phyloP scores from a whole-genome alignment of 2,329 filamentous ascomycete species.

The Cordyceps farinosa region DNA sequence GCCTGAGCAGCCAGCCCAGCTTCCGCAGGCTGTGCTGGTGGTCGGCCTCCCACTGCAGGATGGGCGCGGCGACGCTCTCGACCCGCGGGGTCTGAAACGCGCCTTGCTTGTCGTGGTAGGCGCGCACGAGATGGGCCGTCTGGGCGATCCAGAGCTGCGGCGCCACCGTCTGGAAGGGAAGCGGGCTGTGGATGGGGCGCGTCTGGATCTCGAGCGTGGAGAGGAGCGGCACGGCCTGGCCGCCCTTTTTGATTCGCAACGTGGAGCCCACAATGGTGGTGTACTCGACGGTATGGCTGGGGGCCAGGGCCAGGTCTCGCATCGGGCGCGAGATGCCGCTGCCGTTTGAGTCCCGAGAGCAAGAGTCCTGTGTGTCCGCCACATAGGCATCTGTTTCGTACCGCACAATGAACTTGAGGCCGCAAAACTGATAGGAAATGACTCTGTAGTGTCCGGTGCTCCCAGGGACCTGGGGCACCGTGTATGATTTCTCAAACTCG shows the following conservation, averaged over 20 bases:
- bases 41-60: constrained; percentile 34
- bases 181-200: constrained; percentile 29
- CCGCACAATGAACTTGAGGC: constrained; percentile 39
- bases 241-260: constrained; percentile 31
- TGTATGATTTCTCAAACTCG: constrained; percentile 44
- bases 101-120: constrained; percentile 36
- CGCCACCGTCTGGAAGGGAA: constrained; percentile 34
- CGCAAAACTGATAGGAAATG: constrained; percentile 41
- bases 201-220: constrained; percentile 46
- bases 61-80: constrained; percentile 32
- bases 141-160: constrained; percentile 45
- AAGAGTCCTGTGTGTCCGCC: constrained; percentile 22
- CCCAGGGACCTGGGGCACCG: constrained; percentile 29
- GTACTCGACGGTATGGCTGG: not conserved
- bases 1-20: constrained; percentile 31
- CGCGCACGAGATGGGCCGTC: constrained; percentile 44
- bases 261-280: constrained; percentile 22
- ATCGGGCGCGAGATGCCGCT: not conserved
- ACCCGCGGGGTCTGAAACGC: constrained; percentile 33
- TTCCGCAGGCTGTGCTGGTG: constrained; percentile 31
- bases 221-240: constrained; percentile 29
- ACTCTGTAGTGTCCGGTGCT: constrained; percentile 46
- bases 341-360: not conserved
- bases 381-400: constrained; percentile 43
- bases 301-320: not conserved